These are phyloP conservation scores for Sporothrix phasma DNA, from an alignment of 2,329 filamentous ascomycete genomes.

Conservation along the genomic window DNA sequence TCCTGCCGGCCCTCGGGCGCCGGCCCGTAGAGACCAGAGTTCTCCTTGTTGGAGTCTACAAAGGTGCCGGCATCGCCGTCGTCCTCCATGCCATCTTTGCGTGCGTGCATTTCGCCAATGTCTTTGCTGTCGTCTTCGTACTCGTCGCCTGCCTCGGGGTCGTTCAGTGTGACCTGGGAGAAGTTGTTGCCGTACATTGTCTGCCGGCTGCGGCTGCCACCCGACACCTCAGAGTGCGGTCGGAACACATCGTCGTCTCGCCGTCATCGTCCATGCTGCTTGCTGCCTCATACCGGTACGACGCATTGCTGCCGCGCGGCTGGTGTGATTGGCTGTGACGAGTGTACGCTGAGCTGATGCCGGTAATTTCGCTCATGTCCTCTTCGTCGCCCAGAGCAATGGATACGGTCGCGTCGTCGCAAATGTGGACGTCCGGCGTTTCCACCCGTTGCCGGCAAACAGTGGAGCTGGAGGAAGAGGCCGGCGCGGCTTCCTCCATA, in stretches of 20 bases:
- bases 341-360: conserved; percentile 21
- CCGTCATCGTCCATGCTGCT: conserved; percentile 14
- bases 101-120: conserved; percentile 19
- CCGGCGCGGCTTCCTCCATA: conserved; percentile 78
- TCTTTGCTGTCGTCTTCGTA: conserved; percentile 22
- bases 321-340: background rate
- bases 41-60: conserved; percentile 32
- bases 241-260: conserved; percentile 61
- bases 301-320: conserved; percentile 2
- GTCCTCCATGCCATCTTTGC: conserved; percentile 2
- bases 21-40: conserved; percentile 74
- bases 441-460: conserved; percentile 46
- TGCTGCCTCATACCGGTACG: conserved; percentile 17
- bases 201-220: conserved; percentile 22
- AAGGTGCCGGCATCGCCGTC: background rate
- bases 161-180: conserved; percentile 47
- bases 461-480: conserved; percentile 83
- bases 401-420: conserved; percentile 60
- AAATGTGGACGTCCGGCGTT: conserved; percentile 40
- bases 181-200: conserved; percentile 35
- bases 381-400: conserved; percentile 49
- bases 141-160: conserved; percentile 23
- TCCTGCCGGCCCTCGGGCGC: conserved; percentile 81
- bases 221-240: conserved; percentile 39
- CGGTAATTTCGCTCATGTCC: conserved; percentile 62